Base-by-base conservation (phyloP, 2,329 filamentous ascomycete species). In the Canariomyces notabilis region DNA sequence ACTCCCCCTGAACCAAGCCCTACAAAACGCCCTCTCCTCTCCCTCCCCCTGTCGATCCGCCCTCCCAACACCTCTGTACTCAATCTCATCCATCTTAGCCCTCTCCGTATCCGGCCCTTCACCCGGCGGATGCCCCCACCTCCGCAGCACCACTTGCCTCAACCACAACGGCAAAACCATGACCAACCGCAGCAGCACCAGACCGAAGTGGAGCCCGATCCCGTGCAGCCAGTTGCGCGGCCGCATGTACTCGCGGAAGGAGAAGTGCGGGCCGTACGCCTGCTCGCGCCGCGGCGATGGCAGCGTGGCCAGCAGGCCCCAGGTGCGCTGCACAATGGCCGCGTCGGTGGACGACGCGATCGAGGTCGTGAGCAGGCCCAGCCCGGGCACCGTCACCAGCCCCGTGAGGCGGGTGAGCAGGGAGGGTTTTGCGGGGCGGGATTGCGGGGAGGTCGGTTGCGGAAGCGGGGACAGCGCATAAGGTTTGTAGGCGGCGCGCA, bases 1-100 rank as follows among this genome's bases (percentile, higher is more conserved):
- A 56, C 77, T 76, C 3, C 85, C 83, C 4, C 72, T 64, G 53
- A 73, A 81, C 55, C 72, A 69, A 33, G 79, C 74, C 42, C 73
- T 73, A 42, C 73, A 76, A 40, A 72, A 74, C 0, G 78, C 82
- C 56, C 21, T 29, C 29, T 75, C 70, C 64, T 79, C 69, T 12
- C 59, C 59, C 3, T 50, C 53, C 6, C 46, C 50, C 37, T 60
- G 4, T 49, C 50, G 44, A 54, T 86, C 82, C 0, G 83, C 79
- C n/a, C 69, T 72, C 1, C 77, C 86, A 16, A 87, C 69, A 4
- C 75, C 83, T 11, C 78, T 74, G 59, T 80, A 85, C 60, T 83
- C 79, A 21, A 86, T 64, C 44, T 75, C 72, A 41, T 87, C 78
- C 29, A 75, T 75, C 55, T 70, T 74, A 37, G 74, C 70, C 19